Conservation (phyloP, 2,329 filamentous ascomycete species). For the Claviceps quebecensis region DNA sequence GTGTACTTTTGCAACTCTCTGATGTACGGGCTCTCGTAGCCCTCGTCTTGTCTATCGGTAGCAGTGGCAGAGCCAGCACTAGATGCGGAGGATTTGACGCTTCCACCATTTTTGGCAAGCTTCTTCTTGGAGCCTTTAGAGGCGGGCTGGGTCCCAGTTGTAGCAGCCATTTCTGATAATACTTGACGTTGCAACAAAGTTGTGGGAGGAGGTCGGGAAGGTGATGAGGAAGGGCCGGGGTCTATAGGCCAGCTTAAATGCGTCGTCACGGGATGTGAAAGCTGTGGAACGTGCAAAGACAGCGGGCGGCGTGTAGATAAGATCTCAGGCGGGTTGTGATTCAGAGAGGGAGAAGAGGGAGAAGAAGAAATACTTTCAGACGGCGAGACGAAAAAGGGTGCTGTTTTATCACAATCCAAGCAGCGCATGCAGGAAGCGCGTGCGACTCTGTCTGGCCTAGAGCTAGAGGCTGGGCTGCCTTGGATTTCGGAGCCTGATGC, state of each 20-base stretch:
- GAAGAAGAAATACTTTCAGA: background rate
- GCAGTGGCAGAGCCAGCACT: slow-evolving; percentile 30
- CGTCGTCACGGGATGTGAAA: background rate
- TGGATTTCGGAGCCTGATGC: slow-evolving; percentile 6
- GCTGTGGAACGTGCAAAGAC: background rate
- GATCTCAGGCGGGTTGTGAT: background rate
- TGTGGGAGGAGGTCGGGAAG: slow-evolving; percentile 7
- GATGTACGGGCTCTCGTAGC: slow-evolving; percentile 62
- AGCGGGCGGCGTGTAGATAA: background rate
- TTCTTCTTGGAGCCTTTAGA: slow-evolving; percentile 59
- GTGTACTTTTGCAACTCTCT: slow-evolving; percentile 77
- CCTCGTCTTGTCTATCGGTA: slow-evolving; percentile 44
- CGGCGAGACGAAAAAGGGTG: background rate
- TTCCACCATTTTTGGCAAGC: slow-evolving; percentile 34
- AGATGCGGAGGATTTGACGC: slow-evolving; percentile 41
- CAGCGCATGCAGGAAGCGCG: background rate
- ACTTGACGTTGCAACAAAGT: slow-evolving; percentile 2
- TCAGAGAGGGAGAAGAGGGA: background rate
- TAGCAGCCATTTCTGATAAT: slow-evolving; percentile 40
- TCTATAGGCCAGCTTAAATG: background rate
- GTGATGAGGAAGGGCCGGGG: background rate
- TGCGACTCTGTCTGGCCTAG: background rate
- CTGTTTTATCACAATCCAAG: background rate
- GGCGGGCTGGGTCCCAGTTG: slow-evolving; percentile 40
- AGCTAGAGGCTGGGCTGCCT: background rate